Evolutionary conservation across 768 basidiomycete genomes (phyloP).

Genomic region (Candolleomyces eurysporus): DNA sequence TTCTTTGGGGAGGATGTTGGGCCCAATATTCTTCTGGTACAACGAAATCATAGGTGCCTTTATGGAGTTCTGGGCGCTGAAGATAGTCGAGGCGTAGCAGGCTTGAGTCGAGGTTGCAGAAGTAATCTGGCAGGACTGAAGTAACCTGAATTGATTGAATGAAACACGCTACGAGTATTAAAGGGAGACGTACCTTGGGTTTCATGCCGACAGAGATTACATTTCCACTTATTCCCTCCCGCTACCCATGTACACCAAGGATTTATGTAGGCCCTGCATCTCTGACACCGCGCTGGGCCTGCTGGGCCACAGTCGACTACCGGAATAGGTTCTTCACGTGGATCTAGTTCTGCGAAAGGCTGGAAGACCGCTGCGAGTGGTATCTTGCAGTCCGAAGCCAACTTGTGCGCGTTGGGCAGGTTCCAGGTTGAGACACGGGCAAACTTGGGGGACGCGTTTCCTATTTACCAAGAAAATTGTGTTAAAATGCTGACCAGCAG

Average conservation of each 20-base stretch:
- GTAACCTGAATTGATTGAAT: conserved; percentile 7
- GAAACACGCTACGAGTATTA: background rate
- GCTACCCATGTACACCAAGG: conserved; percentile 87
- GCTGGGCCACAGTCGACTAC: conserved; percentile 65
- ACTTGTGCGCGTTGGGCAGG: conserved; percentile 74
- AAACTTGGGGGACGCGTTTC: conserved; percentile 91
- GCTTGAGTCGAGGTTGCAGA: conserved; percentile 77
- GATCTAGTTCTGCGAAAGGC: conserved; percentile 83
- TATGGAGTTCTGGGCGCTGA: conserved; percentile 81
- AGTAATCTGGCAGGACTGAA: conserved; percentile 78
- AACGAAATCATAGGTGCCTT: conserved; percentile 89
- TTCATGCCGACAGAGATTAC: conserved; percentile 84
- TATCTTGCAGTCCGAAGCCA: conserved; percentile 79
- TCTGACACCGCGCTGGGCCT: conserved; percentile 82
- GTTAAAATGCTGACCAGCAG: conserved; percentile 1
- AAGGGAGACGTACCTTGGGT: conserved; percentile 67
- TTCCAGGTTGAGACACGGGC: conserved; percentile 89
- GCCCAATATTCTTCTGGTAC: conserved; percentile 89
- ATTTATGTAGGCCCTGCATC: conserved; percentile 89
- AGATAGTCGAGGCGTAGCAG: conserved; percentile 77
- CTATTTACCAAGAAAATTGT: conserved; percentile 24
- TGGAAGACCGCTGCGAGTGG: conserved; percentile 86
- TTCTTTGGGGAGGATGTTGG: conserved; percentile 53
- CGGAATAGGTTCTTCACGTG: conserved; percentile 77
- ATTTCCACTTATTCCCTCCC: conserved; percentile 85